These are phyloP conservation scores for Solanum chaucha DNA, from an alignment of 257 asterid genomes.

Conservation along the genomic window DNA sequence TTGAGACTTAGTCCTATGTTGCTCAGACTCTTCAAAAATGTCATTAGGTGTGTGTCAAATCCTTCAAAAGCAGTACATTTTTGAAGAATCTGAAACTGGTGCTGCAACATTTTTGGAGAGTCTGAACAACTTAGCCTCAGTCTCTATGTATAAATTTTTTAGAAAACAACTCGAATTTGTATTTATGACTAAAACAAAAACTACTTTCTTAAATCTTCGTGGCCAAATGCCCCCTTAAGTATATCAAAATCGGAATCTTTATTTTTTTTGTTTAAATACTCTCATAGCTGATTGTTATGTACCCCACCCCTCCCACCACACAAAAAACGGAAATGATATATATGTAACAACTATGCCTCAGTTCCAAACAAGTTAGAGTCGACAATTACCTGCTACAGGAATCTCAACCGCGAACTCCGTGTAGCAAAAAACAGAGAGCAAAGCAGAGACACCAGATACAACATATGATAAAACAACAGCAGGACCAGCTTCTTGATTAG, in stretches of 20 bases:
- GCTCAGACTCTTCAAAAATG: neutral
- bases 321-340: neutral
- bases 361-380: neutral
- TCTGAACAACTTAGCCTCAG: neutral
- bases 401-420: neutral
- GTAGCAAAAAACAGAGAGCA: neutral
- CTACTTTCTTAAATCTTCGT: neutral
- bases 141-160: neutral
- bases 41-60: neutral
- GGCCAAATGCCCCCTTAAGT: no score
- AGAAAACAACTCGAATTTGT: neutral
- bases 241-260: no score
- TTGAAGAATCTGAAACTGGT: neutral
- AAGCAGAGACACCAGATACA: neutral
- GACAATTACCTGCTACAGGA: neutral
- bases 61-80: neutral
- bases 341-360: neutral
- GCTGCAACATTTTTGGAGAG: neutral
- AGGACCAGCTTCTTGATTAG: neutral
- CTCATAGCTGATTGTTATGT: no score
- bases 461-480: neutral
- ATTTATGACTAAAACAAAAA: neutral
- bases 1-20: neutral
- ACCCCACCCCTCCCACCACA: neutral
- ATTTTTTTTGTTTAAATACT: no score